Conservation (phyloP, 345 rosid genomes). For the Balakata baccata region DNA sequence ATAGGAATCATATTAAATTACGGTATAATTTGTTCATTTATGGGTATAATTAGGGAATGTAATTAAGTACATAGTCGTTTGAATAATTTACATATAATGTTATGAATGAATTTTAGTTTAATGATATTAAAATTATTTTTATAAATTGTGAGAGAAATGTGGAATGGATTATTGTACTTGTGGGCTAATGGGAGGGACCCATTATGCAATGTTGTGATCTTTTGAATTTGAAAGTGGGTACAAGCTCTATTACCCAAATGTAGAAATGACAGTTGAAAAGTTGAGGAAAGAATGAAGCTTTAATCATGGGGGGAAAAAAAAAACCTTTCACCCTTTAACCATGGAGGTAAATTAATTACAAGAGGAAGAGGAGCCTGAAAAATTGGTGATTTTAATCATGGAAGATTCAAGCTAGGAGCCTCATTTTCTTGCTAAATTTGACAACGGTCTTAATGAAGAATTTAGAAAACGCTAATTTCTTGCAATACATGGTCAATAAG, state of each 20-base stretch:
- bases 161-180: not conserved
- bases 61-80: no score
- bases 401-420: not conserved
- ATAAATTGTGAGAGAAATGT: no score
- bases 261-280: slow-evolving; percentile 1
- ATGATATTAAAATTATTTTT: no score
- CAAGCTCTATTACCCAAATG: not conserved
- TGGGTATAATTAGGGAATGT: no score
- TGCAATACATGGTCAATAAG: not conserved
- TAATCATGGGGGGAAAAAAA: not conserved
- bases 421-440: not conserved
- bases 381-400: not conserved
- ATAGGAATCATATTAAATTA: no score
- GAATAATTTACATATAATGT: no score
- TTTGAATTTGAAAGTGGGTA: slow-evolving; percentile 8
- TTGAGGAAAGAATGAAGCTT: not conserved
- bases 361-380: not conserved
- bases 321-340: not conserved
- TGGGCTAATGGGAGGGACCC: not conserved
- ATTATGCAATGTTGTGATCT: not conserved
- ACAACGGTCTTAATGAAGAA: not conserved
- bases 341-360: not conserved
- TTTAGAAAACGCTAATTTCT: not conserved
- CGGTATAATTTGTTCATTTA: no score
- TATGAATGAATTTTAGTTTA: no score